These are phyloP conservation scores for Apiotrichum sp. DNA, from an alignment of 1,284 basidiomycete species.

Conservation along the genomic window DNA sequence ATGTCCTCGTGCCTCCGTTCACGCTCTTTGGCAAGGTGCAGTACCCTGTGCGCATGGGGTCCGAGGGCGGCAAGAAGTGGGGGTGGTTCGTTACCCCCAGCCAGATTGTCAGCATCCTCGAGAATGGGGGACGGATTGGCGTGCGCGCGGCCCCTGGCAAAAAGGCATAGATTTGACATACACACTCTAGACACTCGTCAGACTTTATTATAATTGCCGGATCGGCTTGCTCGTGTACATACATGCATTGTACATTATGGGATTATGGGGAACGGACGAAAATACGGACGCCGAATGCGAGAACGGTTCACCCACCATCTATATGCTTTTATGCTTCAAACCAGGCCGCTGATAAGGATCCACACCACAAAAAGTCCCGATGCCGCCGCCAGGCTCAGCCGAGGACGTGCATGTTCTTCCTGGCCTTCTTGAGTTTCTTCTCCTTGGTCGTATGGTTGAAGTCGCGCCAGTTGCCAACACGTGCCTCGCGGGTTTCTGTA, in stretches of 20 bases:
- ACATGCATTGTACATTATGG: not conserved
- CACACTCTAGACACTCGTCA: not conserved
- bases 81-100: constrained; percentile 68
- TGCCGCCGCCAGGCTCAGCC: constrained; percentile 9
- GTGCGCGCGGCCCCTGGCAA: constrained; percentile 31
- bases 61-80: constrained; percentile 56
- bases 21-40: constrained; percentile 52
- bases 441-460: constrained; percentile 29
- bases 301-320: no score
- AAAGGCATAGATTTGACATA: not conserved
- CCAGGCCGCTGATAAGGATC: no score
- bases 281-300: no score
- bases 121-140: constrained; percentile 53
- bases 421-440: constrained; percentile 39
- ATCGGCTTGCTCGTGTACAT: not conserved
- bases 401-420: constrained; percentile 40
- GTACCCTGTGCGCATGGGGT: constrained; percentile 52
- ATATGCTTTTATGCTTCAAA: no score
- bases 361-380: no score
- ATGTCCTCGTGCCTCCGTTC: constrained; percentile 67
- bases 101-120: constrained; percentile 60
- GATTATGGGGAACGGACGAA: no score
- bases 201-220: no score
- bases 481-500: constrained; percentile 39
- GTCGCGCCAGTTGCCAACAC: constrained; percentile 42